Percentiles rank a stretch among this genome's conserved stretches.
phyloP scores from a whole-genome alignment of 192 early-diverging fungal species.

The Powellomyces hirtus region DNA sequence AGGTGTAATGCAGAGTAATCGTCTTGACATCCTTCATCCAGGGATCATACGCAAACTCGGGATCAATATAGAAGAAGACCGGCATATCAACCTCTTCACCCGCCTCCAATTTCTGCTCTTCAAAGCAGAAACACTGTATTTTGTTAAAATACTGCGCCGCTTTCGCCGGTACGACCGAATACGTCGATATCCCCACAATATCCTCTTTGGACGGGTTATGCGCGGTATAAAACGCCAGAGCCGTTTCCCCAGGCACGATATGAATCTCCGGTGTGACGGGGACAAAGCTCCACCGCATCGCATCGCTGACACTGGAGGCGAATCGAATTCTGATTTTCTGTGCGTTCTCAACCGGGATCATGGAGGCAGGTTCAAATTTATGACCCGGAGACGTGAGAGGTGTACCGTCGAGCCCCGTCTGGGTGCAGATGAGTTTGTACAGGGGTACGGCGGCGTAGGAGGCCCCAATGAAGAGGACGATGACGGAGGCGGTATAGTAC shows the following conservation, averaged over 20 bases:
- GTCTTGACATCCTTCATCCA: conserved; percentile 91
- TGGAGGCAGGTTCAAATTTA: conserved; percentile 63
- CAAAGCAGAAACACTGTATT: conserved; percentile 99
- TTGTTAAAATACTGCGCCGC: conserved; percentile 98
- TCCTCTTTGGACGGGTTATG: conserved; percentile 81
- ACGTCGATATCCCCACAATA: conserved; percentile 94
- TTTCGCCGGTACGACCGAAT: conserved; percentile 90
- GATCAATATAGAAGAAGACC: conserved; percentile 96
- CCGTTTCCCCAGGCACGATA: conserved; percentile 95
- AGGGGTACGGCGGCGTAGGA: conserved; percentile 93
- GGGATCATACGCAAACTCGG: conserved; percentile 91
- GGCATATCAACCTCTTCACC: conserved; percentile 87
- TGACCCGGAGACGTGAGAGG: conserved; percentile 61
- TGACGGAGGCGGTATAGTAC: conserved; percentile 77
- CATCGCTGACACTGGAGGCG: conserved; percentile 64
- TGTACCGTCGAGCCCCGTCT: conserved; percentile 91
- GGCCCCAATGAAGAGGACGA: conserved; percentile 81
- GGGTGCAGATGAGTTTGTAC: conserved; percentile 91
- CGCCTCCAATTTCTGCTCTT: conserved; percentile 88
- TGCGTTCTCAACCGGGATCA: conserved; percentile 59
- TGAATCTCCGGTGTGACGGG: conserved; percentile 83
- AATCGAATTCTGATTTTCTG: conserved; percentile 63
- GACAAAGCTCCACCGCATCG: conserved; percentile 85
- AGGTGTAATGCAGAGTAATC: conserved; percentile 91
- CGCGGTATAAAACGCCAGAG: conserved; percentile 94